Evolutionary conservation across 2,329 filamentous ascomycete species (phyloP), one percentile per base, ranked within the genome.

Genomic region (Ilyonectria robusta): DNA sequence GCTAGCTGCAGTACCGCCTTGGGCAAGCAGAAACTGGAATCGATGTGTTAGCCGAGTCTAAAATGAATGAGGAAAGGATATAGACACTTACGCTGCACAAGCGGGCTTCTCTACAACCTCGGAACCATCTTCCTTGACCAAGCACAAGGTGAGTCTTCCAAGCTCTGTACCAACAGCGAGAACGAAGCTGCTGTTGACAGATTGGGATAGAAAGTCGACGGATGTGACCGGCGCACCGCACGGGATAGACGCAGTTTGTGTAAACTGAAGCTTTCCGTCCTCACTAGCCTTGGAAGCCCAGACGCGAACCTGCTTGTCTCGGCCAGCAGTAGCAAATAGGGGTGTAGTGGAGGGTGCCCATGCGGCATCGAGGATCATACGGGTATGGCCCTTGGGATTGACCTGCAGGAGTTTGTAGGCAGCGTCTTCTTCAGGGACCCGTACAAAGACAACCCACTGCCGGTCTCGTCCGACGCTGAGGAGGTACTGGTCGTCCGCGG

Each of bases 391-490:
- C 81, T 97, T 98, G 2, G 90, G 88, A 74, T 97, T 94, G 3
- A 88, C 84, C 68, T 91, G 84, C 44, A 88, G 79, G 3, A 92
- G 83, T 26, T 79, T 81, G 75, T 93, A 98, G 15, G 77, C 76
- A 33, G 74, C 73, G 1, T 78, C 77, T 11, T 70, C 74, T 37
- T 72, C 78, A 6, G 76, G 78, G 37, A 81, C 81, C 44, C 89
- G 85, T 73, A 88, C 83, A 78, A 95, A 99, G 1, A 98, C 84
- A 0, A 91, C 91, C 94, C 95, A 99, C 80, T 97, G 94, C 13
- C 96, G 87, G 80, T 99, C 96, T 66, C 96, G 86, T 2, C 96
- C 95, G 1, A 98, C 95, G 69, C 94, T 98, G 2, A 99, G 86
- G 17, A 99, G 85, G 67, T 89, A 91, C 10, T 79, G 79, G 78